phyloP scores from a whole-genome alignment of 176 grass and related monocot genomes.

The Oryza meridionalis region DNA sequence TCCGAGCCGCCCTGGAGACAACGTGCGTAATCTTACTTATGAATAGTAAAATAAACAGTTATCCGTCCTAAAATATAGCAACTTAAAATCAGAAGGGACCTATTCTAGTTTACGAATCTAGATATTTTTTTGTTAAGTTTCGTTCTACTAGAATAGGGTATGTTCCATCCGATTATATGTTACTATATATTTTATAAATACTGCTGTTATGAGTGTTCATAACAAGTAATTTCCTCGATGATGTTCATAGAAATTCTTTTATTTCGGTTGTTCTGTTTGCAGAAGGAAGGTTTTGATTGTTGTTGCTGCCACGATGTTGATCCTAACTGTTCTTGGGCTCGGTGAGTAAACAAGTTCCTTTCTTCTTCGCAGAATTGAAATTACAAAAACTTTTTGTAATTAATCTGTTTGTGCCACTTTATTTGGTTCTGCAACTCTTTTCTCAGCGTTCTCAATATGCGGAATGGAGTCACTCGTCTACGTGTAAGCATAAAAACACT shows the following conservation, averaged over 20 bases:
- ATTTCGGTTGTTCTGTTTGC: not conserved
- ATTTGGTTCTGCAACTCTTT: not conserved
- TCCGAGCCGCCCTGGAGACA: conserved; percentile 53
- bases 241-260: not conserved
- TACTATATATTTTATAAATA: not conserved
- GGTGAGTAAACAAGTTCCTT: conserved; percentile 44
- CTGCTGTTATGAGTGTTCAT: not conserved
- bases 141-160: too few relatives aligned
- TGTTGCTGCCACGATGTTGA: conserved; percentile 55
- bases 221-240: not conserved
- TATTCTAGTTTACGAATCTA: too few relatives aligned
- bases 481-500: conserved; percentile 54
- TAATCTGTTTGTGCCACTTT: not conserved
- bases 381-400: not conserved
- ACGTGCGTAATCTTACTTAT: conserved; percentile 44
- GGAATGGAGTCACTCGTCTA: conserved; percentile 66
- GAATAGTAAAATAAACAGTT: not conserved
- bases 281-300: conserved; percentile 71
- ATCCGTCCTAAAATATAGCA: not conserved
- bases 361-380: not conserved
- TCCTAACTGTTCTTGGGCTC: conserved; percentile 63
- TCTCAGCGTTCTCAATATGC: conserved; percentile 67
- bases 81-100: too few relatives aligned
- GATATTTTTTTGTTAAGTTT: too few relatives aligned
- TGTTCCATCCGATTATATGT: too few relatives aligned